phyloP scores from a whole-genome alignment of 345 rosid species.

The Diplotaxis tenuifolia region DNA sequence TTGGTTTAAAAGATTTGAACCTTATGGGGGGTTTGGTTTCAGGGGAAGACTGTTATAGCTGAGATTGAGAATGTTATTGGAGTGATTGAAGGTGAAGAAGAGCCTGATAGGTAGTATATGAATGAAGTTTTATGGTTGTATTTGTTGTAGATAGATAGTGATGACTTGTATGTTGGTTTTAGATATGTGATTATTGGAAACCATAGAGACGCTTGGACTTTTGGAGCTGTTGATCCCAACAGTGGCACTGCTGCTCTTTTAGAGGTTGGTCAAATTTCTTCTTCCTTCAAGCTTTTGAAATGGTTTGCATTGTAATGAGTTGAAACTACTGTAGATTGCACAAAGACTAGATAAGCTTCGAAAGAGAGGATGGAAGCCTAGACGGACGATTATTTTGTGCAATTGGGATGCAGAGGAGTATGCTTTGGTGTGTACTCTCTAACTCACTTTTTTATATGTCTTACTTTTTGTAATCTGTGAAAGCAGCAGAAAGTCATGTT shows the following conservation, averaged over 20 bases:
- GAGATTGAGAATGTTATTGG: slow-evolving; percentile 79
- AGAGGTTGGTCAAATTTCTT: slow-evolving; percentile 47
- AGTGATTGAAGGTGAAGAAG: slow-evolving; percentile 68
- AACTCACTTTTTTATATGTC: neutral
- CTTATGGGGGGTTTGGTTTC: slow-evolving; percentile 28
- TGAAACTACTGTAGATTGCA: slow-evolving; percentile 48
- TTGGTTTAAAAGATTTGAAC: neutral
- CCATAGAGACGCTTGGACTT: slow-evolving; percentile 94
- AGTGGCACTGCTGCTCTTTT: slow-evolving; percentile 80
- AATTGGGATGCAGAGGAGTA: slow-evolving; percentile 96
- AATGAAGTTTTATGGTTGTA: neutral
- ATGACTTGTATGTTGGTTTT: slow-evolving; percentile 3
- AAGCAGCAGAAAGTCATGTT: no score
- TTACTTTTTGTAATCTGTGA: no score
- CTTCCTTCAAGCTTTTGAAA: neutral
- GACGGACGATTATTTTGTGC: slow-evolving; percentile 69
- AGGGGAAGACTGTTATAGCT: slow-evolving; percentile 62
- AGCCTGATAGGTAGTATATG: slow-evolving; percentile 79
- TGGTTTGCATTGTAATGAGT: neutral
- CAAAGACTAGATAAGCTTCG: slow-evolving; percentile 61
- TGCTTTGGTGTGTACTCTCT: slow-evolving; percentile 48
- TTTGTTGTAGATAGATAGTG: neutral
- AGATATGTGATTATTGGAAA: slow-evolving; percentile 78
- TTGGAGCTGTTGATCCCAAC: slow-evolving; percentile 88
- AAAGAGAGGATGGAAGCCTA: slow-evolving; percentile 71